Evolutionary conservation across 2,329 filamentous ascomycete genomes (phyloP), one percentile per base, ranked within the genome.

Genomic region (Talaromyces sp.): DNA sequence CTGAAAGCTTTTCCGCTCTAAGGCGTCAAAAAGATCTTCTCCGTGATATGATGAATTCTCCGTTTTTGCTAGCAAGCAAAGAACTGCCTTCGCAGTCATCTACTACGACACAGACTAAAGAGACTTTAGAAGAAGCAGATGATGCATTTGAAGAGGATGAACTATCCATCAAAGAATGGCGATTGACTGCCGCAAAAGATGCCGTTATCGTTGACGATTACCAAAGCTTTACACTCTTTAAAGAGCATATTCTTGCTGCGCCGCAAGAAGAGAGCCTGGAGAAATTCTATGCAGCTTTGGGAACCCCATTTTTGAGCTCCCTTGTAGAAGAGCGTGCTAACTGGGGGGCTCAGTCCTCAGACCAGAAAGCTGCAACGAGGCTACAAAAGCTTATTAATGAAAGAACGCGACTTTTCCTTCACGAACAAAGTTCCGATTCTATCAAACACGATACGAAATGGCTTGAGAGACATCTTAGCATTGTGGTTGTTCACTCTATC

Each of bases 201-300:
- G 89, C 95, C 67, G 88, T 95, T 49, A 84, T 96, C 60, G 80
- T 93, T 11, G 92, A 96, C 71, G 93, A 98, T 69, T 93, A 95
- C 68, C 90, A 91, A 68, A 92, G 90, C 69, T 96, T 93, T 72
- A 88, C 89, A 36, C 81, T 95, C 1, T 99, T 99, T 81, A 93
- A 93, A 71, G 86, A 92, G 58, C 85, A 87, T 64, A 81, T 99
- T 32, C 83, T 96, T 30, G 92, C 90, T 63, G 92, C 93, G 0
- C 96, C 95, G 0, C 91, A 96, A 72, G 95, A 99, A 70, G 95
- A 98, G 65, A 73, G 78, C 0, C 80, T 99, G 1, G 95, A 99
- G 72, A 83, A 84, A 1, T 93, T 99, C 65, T 99, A 99, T 74
- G 76, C 86, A 39, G 83, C 87, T 8, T 86, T 99, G 3, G 95